These are phyloP conservation scores for Hyaloraphidium curvatum DNA, from an alignment of 192 early-diverging fungal genomes.

Conservation along the genomic window DNA sequence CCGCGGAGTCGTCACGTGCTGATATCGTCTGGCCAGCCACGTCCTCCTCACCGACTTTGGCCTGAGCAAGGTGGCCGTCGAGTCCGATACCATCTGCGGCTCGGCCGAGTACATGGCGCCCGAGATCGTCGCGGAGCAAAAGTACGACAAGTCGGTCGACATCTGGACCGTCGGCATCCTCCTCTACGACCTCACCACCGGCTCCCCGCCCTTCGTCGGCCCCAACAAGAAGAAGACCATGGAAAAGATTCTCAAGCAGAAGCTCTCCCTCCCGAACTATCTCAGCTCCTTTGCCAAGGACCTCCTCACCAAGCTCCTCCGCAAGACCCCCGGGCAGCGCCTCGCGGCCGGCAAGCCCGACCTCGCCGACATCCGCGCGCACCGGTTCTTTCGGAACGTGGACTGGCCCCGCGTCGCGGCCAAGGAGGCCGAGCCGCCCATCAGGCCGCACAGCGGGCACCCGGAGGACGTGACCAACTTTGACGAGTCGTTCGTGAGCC, in stretches of 20 bases:
- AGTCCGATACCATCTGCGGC: slow-evolving; percentile 39
- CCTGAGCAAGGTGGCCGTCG: slow-evolving; percentile 59
- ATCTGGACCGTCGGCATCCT: slow-evolving; percentile 4
- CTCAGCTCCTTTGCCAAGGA: slow-evolving; percentile 60
- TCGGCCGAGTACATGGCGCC: slow-evolving; percentile 47
- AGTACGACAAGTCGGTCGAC: slow-evolving; percentile 5
- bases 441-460: no score
- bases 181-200: slow-evolving; percentile 2
- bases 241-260: slow-evolving; percentile 67
- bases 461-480: no score
- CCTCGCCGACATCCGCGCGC: slow-evolving; percentile 25
- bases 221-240: slow-evolving; percentile 62
- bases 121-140: slow-evolving; percentile 3
- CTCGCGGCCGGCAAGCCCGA: slow-evolving; percentile 28
- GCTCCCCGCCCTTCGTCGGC: slow-evolving; percentile 51
- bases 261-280: slow-evolving; percentile 58
- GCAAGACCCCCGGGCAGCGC: slow-evolving; percentile 35
- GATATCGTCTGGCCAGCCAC: no score
- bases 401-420: slow-evolving; percentile 40
- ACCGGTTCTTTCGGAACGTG: slow-evolving; percentile 56
- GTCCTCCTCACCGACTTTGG: slow-evolving; percentile 22
- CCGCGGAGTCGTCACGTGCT: no score
- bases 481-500: no score
- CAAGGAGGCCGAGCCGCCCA: slow-evolving; percentile 41
- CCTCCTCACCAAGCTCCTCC: slow-evolving; percentile 45